A percentile compares a stretch with the other conserved stretches of the same genome.
Conservation (phyloP, 129 eudicot species). For the Centrapalus pauciflorus region DNA sequence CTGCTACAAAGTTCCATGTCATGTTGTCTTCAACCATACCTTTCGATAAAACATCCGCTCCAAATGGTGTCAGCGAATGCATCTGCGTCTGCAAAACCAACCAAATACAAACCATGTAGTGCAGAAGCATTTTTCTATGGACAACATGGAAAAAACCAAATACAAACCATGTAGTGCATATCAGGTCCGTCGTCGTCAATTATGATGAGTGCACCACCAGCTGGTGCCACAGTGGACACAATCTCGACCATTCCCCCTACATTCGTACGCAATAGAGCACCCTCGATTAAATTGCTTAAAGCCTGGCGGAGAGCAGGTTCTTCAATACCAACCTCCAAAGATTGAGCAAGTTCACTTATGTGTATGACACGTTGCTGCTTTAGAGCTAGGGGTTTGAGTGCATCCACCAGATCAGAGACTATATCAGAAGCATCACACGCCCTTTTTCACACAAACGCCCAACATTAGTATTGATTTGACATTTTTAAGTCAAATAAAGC, state of each 20-base stretch:
- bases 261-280: conserved; percentile 77
- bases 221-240: conserved; percentile 67
- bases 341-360: conserved; percentile 41
- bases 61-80: conserved; percentile 90
- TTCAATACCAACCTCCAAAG: conserved; percentile 72
- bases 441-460: conserved; percentile 36
- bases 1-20: conserved; percentile 97
- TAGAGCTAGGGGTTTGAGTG: conserved; percentile 70
- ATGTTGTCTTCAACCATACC: conserved; percentile 80
- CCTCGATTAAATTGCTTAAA: conserved; percentile 90
- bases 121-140: neutral
- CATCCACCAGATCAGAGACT: conserved; percentile 73
- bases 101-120: neutral
- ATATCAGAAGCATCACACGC: conserved; percentile 73
- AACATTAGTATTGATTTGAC: neutral
- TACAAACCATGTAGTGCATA: conserved; percentile 92
- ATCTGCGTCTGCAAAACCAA: conserved; percentile 72
- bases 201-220: conserved; percentile 82
- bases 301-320: conserved; percentile 95
- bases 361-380: conserved; percentile 61
- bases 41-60: conserved; percentile 58
- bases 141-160: neutral
- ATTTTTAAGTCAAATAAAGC: neutral
- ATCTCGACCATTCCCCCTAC: conserved; percentile 84
- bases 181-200: conserved; percentile 98